These are phyloP conservation scores for Fraxinus latifolia DNA, from an alignment of 305 asterid genomes.

Conservation along the genomic window DNA sequence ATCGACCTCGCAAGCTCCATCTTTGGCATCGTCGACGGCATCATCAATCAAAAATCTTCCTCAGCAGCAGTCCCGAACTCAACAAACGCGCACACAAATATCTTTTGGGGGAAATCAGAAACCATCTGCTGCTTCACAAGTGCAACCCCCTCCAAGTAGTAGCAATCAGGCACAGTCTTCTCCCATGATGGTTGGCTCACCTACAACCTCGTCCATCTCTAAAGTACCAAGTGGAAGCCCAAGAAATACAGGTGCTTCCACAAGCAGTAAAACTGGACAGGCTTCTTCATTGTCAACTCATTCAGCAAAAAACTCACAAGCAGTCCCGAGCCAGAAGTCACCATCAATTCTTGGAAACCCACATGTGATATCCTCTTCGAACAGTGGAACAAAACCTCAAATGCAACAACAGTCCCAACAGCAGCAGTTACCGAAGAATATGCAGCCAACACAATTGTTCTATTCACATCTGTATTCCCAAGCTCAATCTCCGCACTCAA, in stretches of 20 bases:
- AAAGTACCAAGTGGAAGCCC: slow-evolving; percentile 91
- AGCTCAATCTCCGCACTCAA: slow-evolving; percentile 28
- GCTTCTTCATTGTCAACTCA: slow-evolving; percentile 54
- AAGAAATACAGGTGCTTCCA: slow-evolving; percentile 55
- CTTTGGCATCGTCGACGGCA: slow-evolving; percentile 48
- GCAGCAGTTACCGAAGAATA: slow-evolving; percentile 45
- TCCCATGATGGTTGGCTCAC: slow-evolving; percentile 80
- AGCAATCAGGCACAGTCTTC: slow-evolving; percentile 55
- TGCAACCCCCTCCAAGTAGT: slow-evolving; percentile 38
- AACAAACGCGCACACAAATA: slow-evolving; percentile 65
- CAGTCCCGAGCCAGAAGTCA: slow-evolving; percentile 59
- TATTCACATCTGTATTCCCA: slow-evolving; percentile 63
- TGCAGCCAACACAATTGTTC: slow-evolving; percentile 65
- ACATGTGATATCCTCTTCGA: slow-evolving; percentile 40
- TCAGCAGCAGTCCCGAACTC: slow-evolving; percentile 65
- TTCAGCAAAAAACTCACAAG: slow-evolving; percentile 47
- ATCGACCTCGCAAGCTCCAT: slow-evolving; percentile 46
- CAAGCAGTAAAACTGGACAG: slow-evolving; percentile 51
- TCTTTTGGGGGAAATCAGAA: slow-evolving; percentile 84
- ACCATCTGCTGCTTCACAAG: slow-evolving; percentile 41
- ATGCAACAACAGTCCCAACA: slow-evolving; percentile 44
- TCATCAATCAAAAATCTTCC: slow-evolving; percentile 55
- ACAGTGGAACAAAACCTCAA: slow-evolving; percentile 46
- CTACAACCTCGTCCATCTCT: slow-evolving; percentile 80
- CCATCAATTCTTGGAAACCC: slow-evolving; percentile 79